Conservation (phyloP, 768 basidiomycete genomes). For the Leccinum rimulosum region DNA sequence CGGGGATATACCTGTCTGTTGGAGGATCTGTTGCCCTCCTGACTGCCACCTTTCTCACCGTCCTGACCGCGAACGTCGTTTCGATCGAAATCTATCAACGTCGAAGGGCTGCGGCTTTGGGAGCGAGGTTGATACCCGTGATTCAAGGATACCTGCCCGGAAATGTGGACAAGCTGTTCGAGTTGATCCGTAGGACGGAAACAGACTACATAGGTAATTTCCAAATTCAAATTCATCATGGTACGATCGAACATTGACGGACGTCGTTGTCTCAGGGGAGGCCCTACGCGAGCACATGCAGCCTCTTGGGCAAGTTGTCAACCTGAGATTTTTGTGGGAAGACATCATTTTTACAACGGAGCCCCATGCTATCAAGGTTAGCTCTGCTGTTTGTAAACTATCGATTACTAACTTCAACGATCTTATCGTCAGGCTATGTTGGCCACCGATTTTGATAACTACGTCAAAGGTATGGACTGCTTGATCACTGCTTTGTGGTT, state of each 20-base stretch:
- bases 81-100: slow-evolving; percentile 7
- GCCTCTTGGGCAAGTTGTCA: slow-evolving; percentile 32
- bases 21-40: slow-evolving; percentile 7
- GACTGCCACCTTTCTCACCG: not conserved
- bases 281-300: slow-evolving; percentile 23
- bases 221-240: not conserved
- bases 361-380: slow-evolving; percentile 47
- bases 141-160: slow-evolving; percentile 33
- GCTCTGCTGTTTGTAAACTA: not conserved
- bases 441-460: slow-evolving; percentile 42
- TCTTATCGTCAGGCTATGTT: slow-evolving; percentile 34
- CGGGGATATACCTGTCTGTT: slow-evolving; percentile 12
- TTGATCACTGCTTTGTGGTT: not conserved
- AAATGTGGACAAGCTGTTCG: slow-evolving; percentile 33
- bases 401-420: not conserved
- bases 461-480: slow-evolving; percentile 38
- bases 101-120: slow-evolving; percentile 19
- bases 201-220: slow-evolving; percentile 37
- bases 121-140: slow-evolving; percentile 31
- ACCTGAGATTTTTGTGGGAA: slow-evolving; percentile 48
- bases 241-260: not conserved
- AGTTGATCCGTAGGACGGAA: slow-evolving; percentile 16
- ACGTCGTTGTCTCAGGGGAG: slow-evolving; percentile 18
- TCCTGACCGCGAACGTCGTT: slow-evolving; percentile 1
- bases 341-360: slow-evolving; percentile 46